Conservation (phyloP, 2,329 filamentous ascomycete species). For the Arthrobotrys conoides region DNA sequence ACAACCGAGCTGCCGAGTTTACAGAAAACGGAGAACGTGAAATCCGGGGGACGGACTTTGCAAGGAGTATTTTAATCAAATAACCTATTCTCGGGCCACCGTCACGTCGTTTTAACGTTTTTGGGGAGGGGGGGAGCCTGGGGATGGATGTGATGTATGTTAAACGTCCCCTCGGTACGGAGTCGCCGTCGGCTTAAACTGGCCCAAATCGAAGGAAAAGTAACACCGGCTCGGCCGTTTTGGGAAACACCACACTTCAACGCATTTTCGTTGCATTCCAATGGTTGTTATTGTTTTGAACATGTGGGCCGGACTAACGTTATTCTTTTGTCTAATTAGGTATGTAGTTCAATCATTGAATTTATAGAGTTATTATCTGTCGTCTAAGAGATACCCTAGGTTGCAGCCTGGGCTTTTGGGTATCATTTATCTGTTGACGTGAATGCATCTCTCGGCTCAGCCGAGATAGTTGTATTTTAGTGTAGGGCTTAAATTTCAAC, state of each 20-base stretch:
- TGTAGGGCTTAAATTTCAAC: too few relatives aligned
- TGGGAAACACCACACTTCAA: slow-evolving; percentile 36
- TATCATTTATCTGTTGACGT: neutral
- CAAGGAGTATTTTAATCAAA: too few relatives aligned
- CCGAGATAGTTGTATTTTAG: too few relatives aligned
- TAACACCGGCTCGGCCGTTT: slow-evolving; percentile 7
- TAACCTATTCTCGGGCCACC: slow-evolving; percentile 41
- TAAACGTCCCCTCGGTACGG: slow-evolving; percentile 51
- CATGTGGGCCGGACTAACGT: neutral
- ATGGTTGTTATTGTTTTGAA: neutral
- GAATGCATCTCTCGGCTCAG: neutral
- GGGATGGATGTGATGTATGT: too few relatives aligned
- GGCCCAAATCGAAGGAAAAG: slow-evolving; percentile 1
- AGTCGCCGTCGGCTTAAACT: slow-evolving; percentile 61
- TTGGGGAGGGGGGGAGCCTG: neutral
- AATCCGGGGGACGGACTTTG: slow-evolving; percentile 34
- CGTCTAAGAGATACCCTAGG: too few relatives aligned
- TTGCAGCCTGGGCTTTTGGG: too few relatives aligned
- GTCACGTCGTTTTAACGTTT: slow-evolving; percentile 49
- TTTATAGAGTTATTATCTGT: too few relatives aligned
- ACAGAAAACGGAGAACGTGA: slow-evolving; percentile 34
- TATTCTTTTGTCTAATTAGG: neutral
- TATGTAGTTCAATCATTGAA: neutral
- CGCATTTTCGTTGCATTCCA: neutral
- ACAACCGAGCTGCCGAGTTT: slow-evolving; percentile 54